Conservation (phyloP, 371 early-diverging fungal species). For the Mucor mucedo region DNA sequence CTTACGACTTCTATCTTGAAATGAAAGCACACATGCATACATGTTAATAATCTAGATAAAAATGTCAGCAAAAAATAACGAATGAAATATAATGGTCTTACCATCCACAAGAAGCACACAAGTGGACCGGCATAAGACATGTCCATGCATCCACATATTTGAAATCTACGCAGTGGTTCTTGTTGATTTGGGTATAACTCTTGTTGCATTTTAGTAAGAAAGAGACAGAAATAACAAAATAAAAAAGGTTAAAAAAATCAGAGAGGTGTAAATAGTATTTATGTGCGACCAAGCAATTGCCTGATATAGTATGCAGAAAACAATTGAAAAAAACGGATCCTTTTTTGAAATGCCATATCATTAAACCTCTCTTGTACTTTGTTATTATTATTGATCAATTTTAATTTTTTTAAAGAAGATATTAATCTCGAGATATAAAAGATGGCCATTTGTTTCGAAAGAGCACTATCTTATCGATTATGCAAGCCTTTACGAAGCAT, state of each 20-base stretch:
- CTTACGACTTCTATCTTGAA: slow-evolving; percentile 6
- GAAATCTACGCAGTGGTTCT: not conserved
- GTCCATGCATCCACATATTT: not conserved
- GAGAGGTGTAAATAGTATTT: not conserved
- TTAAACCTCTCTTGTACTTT: not conserved
- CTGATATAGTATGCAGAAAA: slow-evolving; percentile 1
- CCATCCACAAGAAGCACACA: not conserved
- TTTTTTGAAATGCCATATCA: not conserved
- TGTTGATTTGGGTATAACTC: not conserved
- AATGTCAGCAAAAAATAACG: not conserved
- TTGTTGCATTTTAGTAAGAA: slow-evolving; percentile 1
- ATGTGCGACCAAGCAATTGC: not conserved
- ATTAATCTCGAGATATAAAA: too few relatives aligned
- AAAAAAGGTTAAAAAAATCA: not conserved
- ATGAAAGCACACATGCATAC: slow-evolving; percentile 4
- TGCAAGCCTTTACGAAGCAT: too few relatives aligned
- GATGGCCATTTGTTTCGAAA: too few relatives aligned
- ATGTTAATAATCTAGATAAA: not conserved
- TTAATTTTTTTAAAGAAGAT: too few relatives aligned
- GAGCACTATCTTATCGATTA: too few relatives aligned
- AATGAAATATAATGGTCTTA: not conserved
- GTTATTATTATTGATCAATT: too few relatives aligned
- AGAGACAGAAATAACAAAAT: not conserved
- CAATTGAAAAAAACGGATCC: not conserved
- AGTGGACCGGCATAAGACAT: slow-evolving; percentile 1